Evolutionary conservation across 768 basidiomycete species (phyloP).

Genomic region (Auriscalpium microsporum): DNA sequence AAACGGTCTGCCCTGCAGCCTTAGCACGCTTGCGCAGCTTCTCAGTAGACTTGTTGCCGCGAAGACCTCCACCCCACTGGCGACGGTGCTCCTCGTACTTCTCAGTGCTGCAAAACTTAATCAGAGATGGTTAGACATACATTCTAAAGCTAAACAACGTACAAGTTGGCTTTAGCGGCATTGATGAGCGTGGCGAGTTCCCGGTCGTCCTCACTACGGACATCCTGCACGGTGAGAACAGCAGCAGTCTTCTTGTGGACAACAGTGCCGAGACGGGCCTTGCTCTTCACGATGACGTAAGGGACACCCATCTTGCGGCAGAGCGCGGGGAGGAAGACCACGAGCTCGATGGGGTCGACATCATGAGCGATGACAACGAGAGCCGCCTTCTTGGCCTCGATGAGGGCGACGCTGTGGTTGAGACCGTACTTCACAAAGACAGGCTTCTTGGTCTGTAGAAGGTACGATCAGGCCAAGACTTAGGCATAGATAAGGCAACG

Average conservation of each 20-base stretch:
- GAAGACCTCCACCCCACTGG: conserved; percentile 93
- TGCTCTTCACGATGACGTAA: conserved; percentile 97
- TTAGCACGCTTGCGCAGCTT: conserved; percentile 94
- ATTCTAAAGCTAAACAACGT: conserved; percentile 21
- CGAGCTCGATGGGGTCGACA: conserved; percentile 98
- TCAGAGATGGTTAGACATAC: neutral
- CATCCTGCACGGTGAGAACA: conserved; percentile 86
- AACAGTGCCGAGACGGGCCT: conserved; percentile 95
- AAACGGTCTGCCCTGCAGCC: conserved; percentile 66
- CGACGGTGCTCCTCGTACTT: conserved; percentile 90
- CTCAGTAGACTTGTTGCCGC: conserved; percentile 89
- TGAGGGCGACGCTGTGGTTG: conserved; percentile 92
- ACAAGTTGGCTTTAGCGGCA: conserved; percentile 98
- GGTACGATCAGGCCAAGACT: neutral
- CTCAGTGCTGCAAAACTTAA: conserved; percentile 49
- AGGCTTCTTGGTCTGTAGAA: conserved; percentile 86
- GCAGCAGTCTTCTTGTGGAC: conserved; percentile 98
- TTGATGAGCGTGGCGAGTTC: conserved; percentile 89
- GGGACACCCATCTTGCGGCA: conserved; percentile 99
- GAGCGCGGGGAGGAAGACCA: conserved; percentile 94
- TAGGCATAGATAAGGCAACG: neutral
- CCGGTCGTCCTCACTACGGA: conserved; percentile 87
- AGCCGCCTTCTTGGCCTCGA: conserved; percentile 95
- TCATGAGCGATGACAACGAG: conserved; percentile 96
- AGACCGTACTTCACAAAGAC: conserved; percentile 93